Evolutionary conservation across 2,329 filamentous ascomycete species (phyloP).

Genomic region (Didymella keratinophila): DNA sequence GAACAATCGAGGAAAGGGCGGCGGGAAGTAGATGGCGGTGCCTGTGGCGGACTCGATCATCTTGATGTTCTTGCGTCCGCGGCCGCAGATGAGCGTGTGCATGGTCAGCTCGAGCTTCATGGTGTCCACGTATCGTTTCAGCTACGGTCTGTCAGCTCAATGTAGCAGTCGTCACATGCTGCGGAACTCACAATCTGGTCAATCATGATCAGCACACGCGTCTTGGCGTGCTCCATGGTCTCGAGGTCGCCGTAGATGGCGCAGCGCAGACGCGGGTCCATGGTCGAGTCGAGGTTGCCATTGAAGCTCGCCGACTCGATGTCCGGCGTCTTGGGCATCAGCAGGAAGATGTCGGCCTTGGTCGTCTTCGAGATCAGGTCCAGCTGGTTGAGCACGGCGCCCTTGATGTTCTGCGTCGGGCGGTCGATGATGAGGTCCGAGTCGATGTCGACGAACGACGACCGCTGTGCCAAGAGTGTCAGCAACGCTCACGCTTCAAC

Average conservation of each 20-base stretch:
- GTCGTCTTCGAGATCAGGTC: constrained; percentile 88
- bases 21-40: constrained; percentile 97
- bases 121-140: constrained; percentile 77
- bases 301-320: constrained; percentile 79
- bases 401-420: constrained; percentile 70
- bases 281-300: constrained; percentile 76
- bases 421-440: constrained; percentile 87
- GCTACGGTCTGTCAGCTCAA: constrained; percentile 59
- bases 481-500: constrained; percentile 20
- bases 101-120: constrained; percentile 85
- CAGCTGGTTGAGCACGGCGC: constrained; percentile 81
- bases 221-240: constrained; percentile 96
- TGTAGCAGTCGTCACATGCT: constrained; percentile 28
- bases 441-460: constrained; percentile 91
- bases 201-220: constrained; percentile 93
- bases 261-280: constrained; percentile 88
- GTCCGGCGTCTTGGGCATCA: constrained; percentile 85
- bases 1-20: constrained; percentile 89
- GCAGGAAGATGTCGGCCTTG: constrained; percentile 94
- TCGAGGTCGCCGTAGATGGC: constrained; percentile 95
- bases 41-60: constrained; percentile 94
- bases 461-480: constrained; percentile 68
- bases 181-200: constrained; percentile 79
- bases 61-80: constrained; percentile 97
- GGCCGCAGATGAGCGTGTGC: constrained; percentile 91